Conservation (phyloP, 805 yeast genomes). For the Saturnispora zaruensis region DNA sequence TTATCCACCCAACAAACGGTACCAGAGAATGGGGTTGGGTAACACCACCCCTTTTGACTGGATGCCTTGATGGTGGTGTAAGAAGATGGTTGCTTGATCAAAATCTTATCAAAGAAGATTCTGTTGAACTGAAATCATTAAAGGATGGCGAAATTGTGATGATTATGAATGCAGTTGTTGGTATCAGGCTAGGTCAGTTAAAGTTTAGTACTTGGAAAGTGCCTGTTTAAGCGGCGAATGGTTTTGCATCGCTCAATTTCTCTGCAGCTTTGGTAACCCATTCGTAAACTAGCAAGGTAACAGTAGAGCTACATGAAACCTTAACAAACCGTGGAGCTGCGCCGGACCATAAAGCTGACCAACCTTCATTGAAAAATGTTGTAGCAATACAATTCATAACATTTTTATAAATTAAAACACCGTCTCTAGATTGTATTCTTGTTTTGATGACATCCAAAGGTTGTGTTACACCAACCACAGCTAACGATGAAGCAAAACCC, state of each 20-base stretch:
- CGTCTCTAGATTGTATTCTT: constrained; percentile 72
- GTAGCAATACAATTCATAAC: constrained; percentile 47
- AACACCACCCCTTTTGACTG: constrained; percentile 71
- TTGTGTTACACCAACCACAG: constrained; percentile 73
- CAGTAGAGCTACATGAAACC: constrained; percentile 62
- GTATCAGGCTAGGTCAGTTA: constrained; percentile 57
- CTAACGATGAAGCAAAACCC: constrained; percentile 59
- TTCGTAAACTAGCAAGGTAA: constrained; percentile 58
- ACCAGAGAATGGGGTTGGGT: constrained; percentile 46
- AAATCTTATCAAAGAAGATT: constrained; percentile 16
- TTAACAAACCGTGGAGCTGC: constrained; percentile 62
- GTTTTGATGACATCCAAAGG: constrained; percentile 86
- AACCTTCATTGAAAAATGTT: constrained; percentile 40
- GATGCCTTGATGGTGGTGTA: constrained; percentile 80
- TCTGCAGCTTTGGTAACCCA: constrained; percentile 41
- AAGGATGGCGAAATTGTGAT: constrained; percentile 60
- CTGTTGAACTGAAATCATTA: constrained; percentile 37
- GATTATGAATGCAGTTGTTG: constrained; percentile 75
- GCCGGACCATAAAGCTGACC: constrained; percentile 45
- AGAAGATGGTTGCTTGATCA: constrained; percentile 50
- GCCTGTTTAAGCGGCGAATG: constrained; percentile 21
- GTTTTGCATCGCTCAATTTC: constrained; percentile 21
- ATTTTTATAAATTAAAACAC: constrained; percentile 49
- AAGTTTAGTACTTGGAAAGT: constrained; percentile 12
- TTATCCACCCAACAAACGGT: constrained; percentile 23